Conservation (phyloP, 352 stramenopile genomes). For the Globisporangium apiculatum region DNA sequence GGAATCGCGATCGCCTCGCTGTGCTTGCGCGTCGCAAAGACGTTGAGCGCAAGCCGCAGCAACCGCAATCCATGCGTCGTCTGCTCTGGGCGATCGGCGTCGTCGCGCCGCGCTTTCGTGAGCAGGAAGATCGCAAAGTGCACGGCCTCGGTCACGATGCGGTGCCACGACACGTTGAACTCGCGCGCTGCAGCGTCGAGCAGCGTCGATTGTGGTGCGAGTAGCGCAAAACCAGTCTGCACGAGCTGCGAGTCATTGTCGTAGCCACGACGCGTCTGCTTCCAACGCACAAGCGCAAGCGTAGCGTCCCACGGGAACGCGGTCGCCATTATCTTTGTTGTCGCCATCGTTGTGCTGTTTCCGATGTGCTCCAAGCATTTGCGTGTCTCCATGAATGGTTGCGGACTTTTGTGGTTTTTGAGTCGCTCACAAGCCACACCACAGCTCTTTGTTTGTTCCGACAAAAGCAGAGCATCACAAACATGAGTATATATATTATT, state of each 20-base stretch:
- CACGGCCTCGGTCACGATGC: slow-evolving; percentile 47
- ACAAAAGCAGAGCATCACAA: too few relatives aligned
- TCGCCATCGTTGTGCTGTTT: neutral
- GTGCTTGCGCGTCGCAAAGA: slow-evolving; percentile 21
- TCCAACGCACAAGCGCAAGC: slow-evolving; percentile 64
- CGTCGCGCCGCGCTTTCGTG: slow-evolving; percentile 41
- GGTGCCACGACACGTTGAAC: slow-evolving; percentile 56
- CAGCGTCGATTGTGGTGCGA: slow-evolving; percentile 15
- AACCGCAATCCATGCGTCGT: slow-evolving; percentile 36
- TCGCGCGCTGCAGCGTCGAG: slow-evolving; percentile 26
- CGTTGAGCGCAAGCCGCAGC: slow-evolving; percentile 46
- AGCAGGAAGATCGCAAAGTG: slow-evolving; percentile 68
- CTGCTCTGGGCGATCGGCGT: slow-evolving; percentile 20
- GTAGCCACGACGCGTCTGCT: slow-evolving; percentile 46
- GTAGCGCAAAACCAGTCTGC: slow-evolving; percentile 22
- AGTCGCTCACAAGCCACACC: too few relatives aligned
- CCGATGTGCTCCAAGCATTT: too few relatives aligned
- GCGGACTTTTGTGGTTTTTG: too few relatives aligned
- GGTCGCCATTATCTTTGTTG: neutral
- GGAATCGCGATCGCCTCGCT: slow-evolving; percentile 28
- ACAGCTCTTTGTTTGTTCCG: too few relatives aligned
- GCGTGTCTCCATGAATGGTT: too few relatives aligned
- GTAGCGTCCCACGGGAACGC: slow-evolving; percentile 29
- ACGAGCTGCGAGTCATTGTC: slow-evolving; percentile 40
- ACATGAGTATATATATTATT: too few relatives aligned